Percentiles rank a stretch among this genome's conserved stretches.
These are phyloP conservation scores for Kandelia obovata DNA, from an alignment of 345 rosid species.

Conservation along the genomic window DNA sequence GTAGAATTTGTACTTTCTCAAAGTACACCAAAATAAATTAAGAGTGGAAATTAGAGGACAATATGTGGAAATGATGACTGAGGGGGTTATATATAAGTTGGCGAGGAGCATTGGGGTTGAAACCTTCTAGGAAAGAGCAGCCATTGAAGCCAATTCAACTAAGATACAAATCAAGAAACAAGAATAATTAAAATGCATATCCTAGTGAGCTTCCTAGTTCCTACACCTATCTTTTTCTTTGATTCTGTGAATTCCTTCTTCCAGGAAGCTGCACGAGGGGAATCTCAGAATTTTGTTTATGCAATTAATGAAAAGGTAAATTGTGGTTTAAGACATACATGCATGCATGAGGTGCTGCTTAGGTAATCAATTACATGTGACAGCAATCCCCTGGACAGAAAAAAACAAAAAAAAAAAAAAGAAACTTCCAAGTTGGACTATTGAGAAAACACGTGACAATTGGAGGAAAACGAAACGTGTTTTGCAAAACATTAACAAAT, in stretches of 20 bases:
- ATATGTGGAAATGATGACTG: not conserved
- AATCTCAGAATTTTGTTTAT: not conserved
- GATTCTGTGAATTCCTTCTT: conserved; percentile 31
- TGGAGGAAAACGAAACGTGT: too few species aligned
- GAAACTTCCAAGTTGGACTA: too few species aligned
- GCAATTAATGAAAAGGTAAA: not conserved
- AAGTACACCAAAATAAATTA: too few species aligned
- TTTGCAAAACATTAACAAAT: too few species aligned
- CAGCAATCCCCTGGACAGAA: too few species aligned
- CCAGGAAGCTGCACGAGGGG: conserved; percentile 49
- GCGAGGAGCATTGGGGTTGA: not conserved
- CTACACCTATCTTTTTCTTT: too few species aligned
- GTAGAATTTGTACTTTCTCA: too few species aligned
- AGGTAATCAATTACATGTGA: not conserved
- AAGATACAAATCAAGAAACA: conserved; percentile 10
- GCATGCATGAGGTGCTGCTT: not conserved
- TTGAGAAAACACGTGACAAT: too few species aligned
- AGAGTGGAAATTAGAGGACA: too few species aligned
- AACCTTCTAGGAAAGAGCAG: conserved; percentile 32
- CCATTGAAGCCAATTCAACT: conserved; percentile 12
- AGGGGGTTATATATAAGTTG: conserved; percentile 23
- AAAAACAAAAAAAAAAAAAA: too few species aligned
- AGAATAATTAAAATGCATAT: not conserved
- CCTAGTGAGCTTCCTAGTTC: conserved; percentile 22
- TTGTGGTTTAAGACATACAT: too few species aligned